Conservation (phyloP, 306 rosid genomes). For the Rosa persica region DNA sequence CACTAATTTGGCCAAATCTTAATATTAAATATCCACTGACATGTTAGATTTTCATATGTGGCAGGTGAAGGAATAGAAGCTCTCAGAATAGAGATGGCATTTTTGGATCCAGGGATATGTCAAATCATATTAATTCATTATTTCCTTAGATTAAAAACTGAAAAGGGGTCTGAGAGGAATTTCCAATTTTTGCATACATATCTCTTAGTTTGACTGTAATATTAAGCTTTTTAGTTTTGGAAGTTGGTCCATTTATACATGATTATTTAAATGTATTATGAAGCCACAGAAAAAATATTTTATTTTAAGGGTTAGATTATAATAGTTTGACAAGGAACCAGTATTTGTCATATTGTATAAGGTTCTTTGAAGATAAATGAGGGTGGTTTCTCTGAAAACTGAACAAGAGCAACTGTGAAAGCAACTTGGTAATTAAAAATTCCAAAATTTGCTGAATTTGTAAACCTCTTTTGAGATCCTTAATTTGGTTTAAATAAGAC, state of each 20-base stretch:
- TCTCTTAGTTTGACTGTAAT: constrained; percentile 33
- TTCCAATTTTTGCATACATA: constrained; percentile 17
- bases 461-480: constrained; percentile 50
- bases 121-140: background rate
- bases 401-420: constrained; percentile 40
- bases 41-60: constrained; percentile 26
- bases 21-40: constrained; percentile 17
- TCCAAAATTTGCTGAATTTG: constrained; percentile 37
- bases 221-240: constrained; percentile 30
- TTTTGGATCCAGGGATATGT: constrained; percentile 28
- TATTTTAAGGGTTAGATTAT: too few relatives aligned
- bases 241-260: constrained; percentile 25
- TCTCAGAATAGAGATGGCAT: constrained; percentile 24
- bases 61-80: constrained; percentile 18
- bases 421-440: constrained; percentile 29
- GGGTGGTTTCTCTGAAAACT: constrained; percentile 22
- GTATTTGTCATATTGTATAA: constrained; percentile 63
- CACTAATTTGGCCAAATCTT: constrained; percentile 19
- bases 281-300: constrained; percentile 14
- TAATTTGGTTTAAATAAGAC: constrained; percentile 38
- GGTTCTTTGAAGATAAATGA: constrained; percentile 44
- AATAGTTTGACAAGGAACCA: constrained; percentile 43
- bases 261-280: constrained; percentile 24
- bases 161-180: constrained; percentile 31
- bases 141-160: background rate